Base-by-base conservation (phyloP, 1,284 basidiomycete genomes). In the Chalciporus sp. region DNA sequence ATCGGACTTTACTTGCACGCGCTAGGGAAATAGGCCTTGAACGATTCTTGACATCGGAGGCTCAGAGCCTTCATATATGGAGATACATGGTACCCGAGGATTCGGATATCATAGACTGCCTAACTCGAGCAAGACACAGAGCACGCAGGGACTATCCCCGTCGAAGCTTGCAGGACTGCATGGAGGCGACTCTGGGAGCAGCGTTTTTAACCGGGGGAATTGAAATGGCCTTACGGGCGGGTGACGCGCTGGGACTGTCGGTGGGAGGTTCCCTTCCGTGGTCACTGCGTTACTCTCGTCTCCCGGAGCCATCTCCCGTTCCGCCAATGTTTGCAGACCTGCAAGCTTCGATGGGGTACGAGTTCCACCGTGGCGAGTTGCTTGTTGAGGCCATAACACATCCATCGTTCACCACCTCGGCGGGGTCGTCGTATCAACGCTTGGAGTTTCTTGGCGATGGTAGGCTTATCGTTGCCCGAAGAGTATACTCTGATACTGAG, bases 371-470 rank as follows among this genome's bases (percentile, higher is more conserved):
- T 35, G 79, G 80, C 7, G 72, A 77, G 44, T 68, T 94, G 10
- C 71, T 94, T 16, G 64, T 86, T 8, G 88, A 93, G 69, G 91
- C 91, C 6, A 72, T 92, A 29, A 92, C 89, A 0, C 92, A 95
- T 65, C 87, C 91, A 0, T 91, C 90, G 0, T 90, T 89, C 63
- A 75, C 75, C 12, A 64, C 74, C 23, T 75, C 74, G 1, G 78
- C 79, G 4, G 79, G 77, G 9, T 73, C 81, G 7, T 90, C 89
- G 1, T 94, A 94, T 67, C 88, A 95, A 59, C 80, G 92, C 10
- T 75, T 94, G 10, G 92, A 95, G 61, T 94, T 92, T 63, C 77
- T 95, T 1, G 92, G 92, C 37, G 92, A 94, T 67, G 89, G 90
- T 92, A 62, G 71, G 83, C 29, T 49, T 47, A 8, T 42, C 20